These are phyloP conservation scores for Asterophora parasitica DNA, from an alignment of 768 basidiomycete species.

Conservation along the genomic window DNA sequence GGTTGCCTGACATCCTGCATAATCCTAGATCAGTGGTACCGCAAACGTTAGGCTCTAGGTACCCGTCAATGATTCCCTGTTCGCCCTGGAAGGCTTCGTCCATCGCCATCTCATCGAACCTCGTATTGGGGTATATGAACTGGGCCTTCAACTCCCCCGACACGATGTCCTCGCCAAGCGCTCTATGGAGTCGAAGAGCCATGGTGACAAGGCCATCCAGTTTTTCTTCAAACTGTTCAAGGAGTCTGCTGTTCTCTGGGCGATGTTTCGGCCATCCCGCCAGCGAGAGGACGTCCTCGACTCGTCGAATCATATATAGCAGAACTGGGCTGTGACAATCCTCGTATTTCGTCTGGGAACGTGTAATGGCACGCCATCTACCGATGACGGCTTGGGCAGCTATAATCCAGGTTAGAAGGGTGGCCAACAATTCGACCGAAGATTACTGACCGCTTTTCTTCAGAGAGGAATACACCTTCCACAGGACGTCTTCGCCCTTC, in stretches of 20 bases:
- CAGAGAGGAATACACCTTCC: slow-evolving; percentile 13
- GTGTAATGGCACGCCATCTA: slow-evolving; percentile 13
- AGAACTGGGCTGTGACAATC: slow-evolving; percentile 6
- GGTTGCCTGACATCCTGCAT: slow-evolving; percentile 1
- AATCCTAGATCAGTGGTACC: slow-evolving; percentile 14
- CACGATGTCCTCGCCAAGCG: slow-evolving; percentile 9
- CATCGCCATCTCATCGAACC: slow-evolving; percentile 5
- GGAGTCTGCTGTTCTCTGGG: neutral
- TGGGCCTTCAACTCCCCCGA: slow-evolving; percentile 8
- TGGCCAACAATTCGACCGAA: neutral
- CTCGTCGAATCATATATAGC: slow-evolving; percentile 3
- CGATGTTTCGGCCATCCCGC: slow-evolving; percentile 14
- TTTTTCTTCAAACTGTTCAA: slow-evolving; percentile 1
- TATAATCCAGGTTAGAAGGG: neutral
- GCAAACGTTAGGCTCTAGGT: neutral
- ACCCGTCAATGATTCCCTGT: neutral
- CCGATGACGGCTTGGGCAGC: slow-evolving; percentile 13
- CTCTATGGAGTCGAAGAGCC: slow-evolving; percentile 10
- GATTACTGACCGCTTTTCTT: slow-evolving; percentile 11
- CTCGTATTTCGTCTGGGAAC: slow-evolving; percentile 10
- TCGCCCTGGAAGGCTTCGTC: slow-evolving; percentile 16
- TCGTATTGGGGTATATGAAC: slow-evolving; percentile 5
- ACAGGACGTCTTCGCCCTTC: slow-evolving; percentile 8
- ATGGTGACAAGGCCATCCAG: slow-evolving; percentile 2
- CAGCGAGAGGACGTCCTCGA: slow-evolving; percentile 10